Conservation (phyloP, 1,284 basidiomycete species). For the Amylostereum areolatum region DNA sequence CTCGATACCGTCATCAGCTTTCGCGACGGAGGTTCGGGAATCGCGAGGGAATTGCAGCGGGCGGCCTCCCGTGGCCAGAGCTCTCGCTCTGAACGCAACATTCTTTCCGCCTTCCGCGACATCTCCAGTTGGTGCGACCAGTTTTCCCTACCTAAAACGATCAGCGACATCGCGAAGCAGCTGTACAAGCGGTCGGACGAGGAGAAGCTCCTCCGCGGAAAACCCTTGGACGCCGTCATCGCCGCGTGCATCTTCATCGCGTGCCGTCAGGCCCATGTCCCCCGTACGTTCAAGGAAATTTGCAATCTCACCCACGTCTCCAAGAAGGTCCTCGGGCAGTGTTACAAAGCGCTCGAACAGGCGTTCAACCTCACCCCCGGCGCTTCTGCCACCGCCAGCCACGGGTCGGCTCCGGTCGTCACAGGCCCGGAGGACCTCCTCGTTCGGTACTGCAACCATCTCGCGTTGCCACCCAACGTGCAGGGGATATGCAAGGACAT, state of each 20-base stretch:
- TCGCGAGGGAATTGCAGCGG: constrained; percentile 89
- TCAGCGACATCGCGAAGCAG: constrained; percentile 95
- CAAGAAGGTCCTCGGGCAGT: constrained; percentile 94
- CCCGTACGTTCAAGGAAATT: constrained; percentile 94
- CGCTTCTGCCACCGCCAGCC: constrained; percentile 33
- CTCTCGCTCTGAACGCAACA: constrained; percentile 78
- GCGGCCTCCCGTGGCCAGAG: constrained; percentile 77
- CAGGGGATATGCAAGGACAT: constrained; percentile 84
- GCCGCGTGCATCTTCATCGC: constrained; percentile 99
- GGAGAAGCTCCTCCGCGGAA: constrained; percentile 88
- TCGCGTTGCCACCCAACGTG: constrained; percentile 80
- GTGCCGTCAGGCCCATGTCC: constrained; percentile 90
- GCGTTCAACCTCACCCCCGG: constrained; percentile 86
- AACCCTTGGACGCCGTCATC: constrained; percentile 88
- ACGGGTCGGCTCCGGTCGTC: constrained; percentile 29
- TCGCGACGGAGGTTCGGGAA: constrained; percentile 89
- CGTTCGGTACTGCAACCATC: constrained; percentile 91
- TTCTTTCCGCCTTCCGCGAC: constrained; percentile 85
- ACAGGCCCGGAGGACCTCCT: constrained; percentile 82
- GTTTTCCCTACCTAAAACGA: constrained; percentile 91
- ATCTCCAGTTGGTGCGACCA: constrained; percentile 93
- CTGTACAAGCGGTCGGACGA: constrained; percentile 96
- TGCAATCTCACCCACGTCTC: constrained; percentile 89
- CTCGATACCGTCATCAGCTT: constrained; percentile 94
- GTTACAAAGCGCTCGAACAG: constrained; percentile 89